Percentiles rank a stretch among this genome's conserved stretches.
These are phyloP conservation scores for Candida golubevii DNA, from an alignment of 805 yeast species.

Conservation along the genomic window DNA sequence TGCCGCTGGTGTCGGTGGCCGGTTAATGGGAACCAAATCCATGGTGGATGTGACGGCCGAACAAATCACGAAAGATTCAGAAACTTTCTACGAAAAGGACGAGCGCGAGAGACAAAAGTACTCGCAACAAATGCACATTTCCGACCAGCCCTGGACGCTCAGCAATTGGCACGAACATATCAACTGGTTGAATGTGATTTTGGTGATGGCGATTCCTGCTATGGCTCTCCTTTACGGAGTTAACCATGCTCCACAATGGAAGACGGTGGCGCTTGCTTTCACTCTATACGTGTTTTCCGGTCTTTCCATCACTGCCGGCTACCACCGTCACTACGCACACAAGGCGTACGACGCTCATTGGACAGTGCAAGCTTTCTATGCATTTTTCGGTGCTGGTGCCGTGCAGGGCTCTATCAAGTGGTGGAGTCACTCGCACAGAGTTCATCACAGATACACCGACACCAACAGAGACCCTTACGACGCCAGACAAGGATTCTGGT, in stretches of 20 bases:
- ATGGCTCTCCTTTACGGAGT: conserved; percentile 47
- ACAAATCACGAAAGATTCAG: conserved; percentile 50
- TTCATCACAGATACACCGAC: conserved; percentile 84
- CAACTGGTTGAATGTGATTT: conserved; percentile 70
- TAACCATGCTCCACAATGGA: conserved; percentile 44
- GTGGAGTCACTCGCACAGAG: conserved; percentile 86
- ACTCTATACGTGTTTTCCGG: conserved; percentile 59
- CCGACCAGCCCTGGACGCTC: conserved; percentile 75
- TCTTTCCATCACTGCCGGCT: conserved; percentile 77
- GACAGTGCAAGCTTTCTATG: conserved; percentile 61
- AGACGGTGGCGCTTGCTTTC: conserved; percentile 52
- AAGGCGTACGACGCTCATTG: conserved; percentile 61
- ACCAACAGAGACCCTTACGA: conserved; percentile 82
- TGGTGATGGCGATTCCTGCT: conserved; percentile 60
- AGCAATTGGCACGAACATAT: conserved; percentile 69
- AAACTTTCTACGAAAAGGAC: conserved; percentile 34
- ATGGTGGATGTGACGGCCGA: conserved; percentile 67
- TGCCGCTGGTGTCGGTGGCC: conserved; percentile 73
- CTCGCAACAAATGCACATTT: conserved; percentile 49
- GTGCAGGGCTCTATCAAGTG: conserved; percentile 84
- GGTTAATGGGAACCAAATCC: conserved; percentile 75
- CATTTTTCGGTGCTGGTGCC: conserved; percentile 77
- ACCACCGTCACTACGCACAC: conserved; percentile 78
- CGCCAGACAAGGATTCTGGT: conserved; percentile 82
- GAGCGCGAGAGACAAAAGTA: conserved; percentile 37